Evolutionary conservation across 2,329 filamentous ascomycete species (phyloP).

Genomic region (Drechmeria coniospora): DNA sequence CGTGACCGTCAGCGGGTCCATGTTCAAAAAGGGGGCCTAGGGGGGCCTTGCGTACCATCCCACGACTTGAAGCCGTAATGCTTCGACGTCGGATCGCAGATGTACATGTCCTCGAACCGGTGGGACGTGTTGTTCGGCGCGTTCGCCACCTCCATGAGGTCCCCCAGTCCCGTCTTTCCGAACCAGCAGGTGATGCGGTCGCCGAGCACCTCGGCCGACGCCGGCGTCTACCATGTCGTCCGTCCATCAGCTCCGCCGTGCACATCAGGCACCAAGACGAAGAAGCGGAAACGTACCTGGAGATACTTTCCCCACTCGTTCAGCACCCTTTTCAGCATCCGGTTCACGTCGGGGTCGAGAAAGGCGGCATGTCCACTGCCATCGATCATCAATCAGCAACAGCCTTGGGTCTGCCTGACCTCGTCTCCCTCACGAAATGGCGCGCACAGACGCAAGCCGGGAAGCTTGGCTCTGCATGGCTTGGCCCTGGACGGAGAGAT

Average conservation of each 20-base stretch:
- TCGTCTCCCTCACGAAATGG: too few relatives aligned
- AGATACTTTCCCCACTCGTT: slow-evolving; percentile 43
- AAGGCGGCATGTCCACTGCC: slow-evolving; percentile 35
- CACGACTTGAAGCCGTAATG: slow-evolving; percentile 49
- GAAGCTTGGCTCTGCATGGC: too few relatives aligned
- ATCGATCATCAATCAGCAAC: slow-evolving; percentile 1
- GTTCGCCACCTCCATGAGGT: slow-evolving; percentile 37
- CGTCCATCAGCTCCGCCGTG: neutral
- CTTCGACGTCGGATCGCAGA: slow-evolving; percentile 38
- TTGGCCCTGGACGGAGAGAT: too few relatives aligned
- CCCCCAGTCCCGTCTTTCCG: slow-evolving; percentile 27
- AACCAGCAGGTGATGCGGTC: slow-evolving; percentile 36
- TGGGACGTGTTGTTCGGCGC: slow-evolving; percentile 22
- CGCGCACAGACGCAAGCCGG: too few relatives aligned
- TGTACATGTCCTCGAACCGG: slow-evolving; percentile 44
- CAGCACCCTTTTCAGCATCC: slow-evolving; percentile 35
- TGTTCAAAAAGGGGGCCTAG: neutral
- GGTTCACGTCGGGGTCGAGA: slow-evolving; percentile 38
- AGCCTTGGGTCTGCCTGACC: too few relatives aligned
- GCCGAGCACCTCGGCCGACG: slow-evolving; percentile 36
- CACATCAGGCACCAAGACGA: neutral
- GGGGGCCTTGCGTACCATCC: slow-evolving; percentile 30
- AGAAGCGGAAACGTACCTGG: slow-evolving; percentile 18
- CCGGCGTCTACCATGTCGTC: slow-evolving; percentile 22
- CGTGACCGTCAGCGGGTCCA: neutral